Base-by-base conservation (phyloP, 1,139 yeast genomes). In the Candida mesenterica region DNA sequence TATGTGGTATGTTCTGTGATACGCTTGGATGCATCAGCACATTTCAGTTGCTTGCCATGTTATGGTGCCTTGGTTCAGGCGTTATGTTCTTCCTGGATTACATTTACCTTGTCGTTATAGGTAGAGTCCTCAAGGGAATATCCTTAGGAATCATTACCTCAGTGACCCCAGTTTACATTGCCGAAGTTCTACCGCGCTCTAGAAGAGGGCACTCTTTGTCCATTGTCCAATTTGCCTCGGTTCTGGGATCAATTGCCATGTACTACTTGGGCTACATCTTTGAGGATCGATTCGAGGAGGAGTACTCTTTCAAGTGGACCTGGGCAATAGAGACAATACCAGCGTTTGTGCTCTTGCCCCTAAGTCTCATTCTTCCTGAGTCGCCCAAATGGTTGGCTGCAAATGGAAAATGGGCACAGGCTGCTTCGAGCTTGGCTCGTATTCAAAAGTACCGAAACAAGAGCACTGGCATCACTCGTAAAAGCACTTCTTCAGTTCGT, bases 331-430 rank as follows among this genome's bases (percentile, higher is more conserved):
- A 57, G 31, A 38, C 48, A 0, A 27, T 47, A 3, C 49, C 51
- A 16, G 50, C 53, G 2, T 18, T 43, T 3, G 14, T 40, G 3
- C 62, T 82, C 31, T 56, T 78, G 32, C n/a, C 54, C 20, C 75
- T 77, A 37, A 46, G 67, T 26, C 62, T 75, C 49, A 56, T 75
- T 43, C 60, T 82, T 36, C 69, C 70, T 1, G 58, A 61, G 36
- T 58, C 67, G 3, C 72, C 72, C 5, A 56, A 55, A 42, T 62
- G 66, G 65, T 45, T 62, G 20, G 69, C 68, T 1, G 41, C 57
- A 0, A 49, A 57, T 29, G 47, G 54, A 2, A 52, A 54, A 32
- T 66, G 71, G 70, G 40, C 33, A 2, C 48, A 48, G 13, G 72
- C 70, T 24, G 62, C 64, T 2, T 50, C 49, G 36, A 56, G 48